Percentiles rank a stretch among this genome's conserved stretches.
Conservation (phyloP, 2,329 filamentous ascomycete genomes). For the Cryphonectria nitschkei region DNA sequence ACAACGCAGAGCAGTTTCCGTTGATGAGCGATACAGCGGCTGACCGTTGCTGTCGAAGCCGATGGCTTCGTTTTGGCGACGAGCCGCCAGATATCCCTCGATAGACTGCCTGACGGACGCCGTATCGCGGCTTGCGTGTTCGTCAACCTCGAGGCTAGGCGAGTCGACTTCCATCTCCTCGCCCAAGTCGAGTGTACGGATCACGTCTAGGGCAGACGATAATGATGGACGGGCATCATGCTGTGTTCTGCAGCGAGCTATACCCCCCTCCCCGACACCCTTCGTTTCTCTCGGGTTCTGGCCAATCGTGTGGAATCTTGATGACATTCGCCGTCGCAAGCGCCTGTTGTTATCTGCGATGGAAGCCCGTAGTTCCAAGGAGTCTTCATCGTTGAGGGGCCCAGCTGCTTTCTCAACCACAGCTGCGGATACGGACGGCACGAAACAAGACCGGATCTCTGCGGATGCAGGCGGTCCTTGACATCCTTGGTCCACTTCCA, state of each 20-base stretch:
- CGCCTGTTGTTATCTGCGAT: slow-evolving; percentile 16
- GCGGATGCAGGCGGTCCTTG: background rate
- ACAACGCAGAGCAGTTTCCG: slow-evolving; percentile 39
- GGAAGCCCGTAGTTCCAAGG: background rate
- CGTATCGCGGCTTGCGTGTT: slow-evolving; percentile 24
- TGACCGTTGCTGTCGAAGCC: slow-evolving; percentile 33
- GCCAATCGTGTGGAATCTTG: slow-evolving; percentile 26
- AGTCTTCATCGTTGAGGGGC: background rate
- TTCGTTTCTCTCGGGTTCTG: slow-evolving; percentile 19
- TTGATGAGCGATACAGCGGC: slow-evolving; percentile 36
- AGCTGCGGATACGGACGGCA: slow-evolving; percentile 15
- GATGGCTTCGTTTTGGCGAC: slow-evolving; percentile 30
- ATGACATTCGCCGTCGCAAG: slow-evolving; percentile 25
- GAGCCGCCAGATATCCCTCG: slow-evolving; percentile 32
- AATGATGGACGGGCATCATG: slow-evolving; percentile 25
- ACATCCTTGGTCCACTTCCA: background rate
- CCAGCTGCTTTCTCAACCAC: background rate
- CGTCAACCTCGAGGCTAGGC: slow-evolving; percentile 32
- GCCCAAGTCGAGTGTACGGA: slow-evolving; percentile 25
- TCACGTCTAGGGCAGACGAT: slow-evolving; percentile 13
- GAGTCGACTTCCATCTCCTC: slow-evolving; percentile 27
- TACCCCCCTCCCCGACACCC: slow-evolving; percentile 26
- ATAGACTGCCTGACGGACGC: slow-evolving; percentile 27
- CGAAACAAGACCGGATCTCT: slow-evolving; percentile 7
- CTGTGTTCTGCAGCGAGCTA: slow-evolving; percentile 27